phyloP scores from a whole-genome alignment of 2,329 filamentous ascomycete species.

The Zasmidium citrigriseum region DNA sequence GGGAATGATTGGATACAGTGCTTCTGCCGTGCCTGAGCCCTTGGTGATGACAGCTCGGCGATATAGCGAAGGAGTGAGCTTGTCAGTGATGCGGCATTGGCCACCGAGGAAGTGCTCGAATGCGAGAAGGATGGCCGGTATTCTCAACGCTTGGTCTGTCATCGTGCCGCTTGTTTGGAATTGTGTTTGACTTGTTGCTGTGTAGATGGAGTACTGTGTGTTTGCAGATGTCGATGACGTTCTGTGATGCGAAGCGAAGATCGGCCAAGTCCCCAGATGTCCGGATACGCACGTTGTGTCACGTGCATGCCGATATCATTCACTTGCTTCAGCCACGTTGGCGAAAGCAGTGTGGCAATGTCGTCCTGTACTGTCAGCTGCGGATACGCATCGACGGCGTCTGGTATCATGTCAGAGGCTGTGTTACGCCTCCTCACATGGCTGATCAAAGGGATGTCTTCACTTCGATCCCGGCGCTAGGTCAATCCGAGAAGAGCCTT shows the following conservation, averaged over 20 bases:
- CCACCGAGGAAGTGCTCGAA: conserved; percentile 16
- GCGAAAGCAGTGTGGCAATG: too few relatives aligned
- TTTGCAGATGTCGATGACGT: not conserved
- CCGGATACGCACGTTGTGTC: not conserved
- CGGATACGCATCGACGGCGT: too few relatives aligned
- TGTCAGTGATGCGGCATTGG: conserved; percentile 11
- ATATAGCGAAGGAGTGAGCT: conserved; percentile 11
- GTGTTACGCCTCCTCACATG: too few relatives aligned
- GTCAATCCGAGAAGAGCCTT: too few relatives aligned
- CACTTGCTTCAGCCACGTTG: too few relatives aligned
- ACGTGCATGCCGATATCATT: not conserved
- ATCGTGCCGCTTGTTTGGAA: not conserved
- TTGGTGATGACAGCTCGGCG: conserved; percentile 9
- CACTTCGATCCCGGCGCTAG: too few relatives aligned
- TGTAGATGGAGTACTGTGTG: not conserved
- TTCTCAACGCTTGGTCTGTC: not conserved
- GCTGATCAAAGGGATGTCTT: too few relatives aligned
- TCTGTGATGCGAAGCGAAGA: not conserved
- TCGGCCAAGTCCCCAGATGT: not conserved
- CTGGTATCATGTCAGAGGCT: too few relatives aligned
- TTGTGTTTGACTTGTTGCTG: not conserved
- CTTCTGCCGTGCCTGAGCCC: conserved; percentile 7
- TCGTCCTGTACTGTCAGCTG: too few relatives aligned
- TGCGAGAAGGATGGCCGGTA: conserved; percentile 9
- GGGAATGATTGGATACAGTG: conserved; percentile 11